Evolutionary conservation across 805 yeast species (phyloP), one percentile per base, ranked within the genome.

Genomic region (Ogataea nitratoaversa): DNA sequence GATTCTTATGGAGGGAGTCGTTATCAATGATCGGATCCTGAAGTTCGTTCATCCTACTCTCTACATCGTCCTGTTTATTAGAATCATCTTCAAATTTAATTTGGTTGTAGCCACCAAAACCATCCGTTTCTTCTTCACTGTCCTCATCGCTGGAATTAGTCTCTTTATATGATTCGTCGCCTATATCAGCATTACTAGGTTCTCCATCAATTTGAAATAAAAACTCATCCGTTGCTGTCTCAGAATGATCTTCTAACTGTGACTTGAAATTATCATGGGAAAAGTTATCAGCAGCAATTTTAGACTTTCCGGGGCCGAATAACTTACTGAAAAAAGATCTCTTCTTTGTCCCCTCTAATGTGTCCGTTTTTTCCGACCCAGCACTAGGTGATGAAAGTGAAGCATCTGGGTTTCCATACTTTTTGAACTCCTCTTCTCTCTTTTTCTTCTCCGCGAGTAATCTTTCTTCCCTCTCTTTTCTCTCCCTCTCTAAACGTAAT

Each of bases 221-320:
- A 12, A 40, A 18, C 7, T 39, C 46, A 27, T 42, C 42, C 22
- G 20, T 27, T 11, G 14, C 18, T 19, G 16, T 16, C 4, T 20
- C 33, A 29, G 22, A 17, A 19, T 19, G 9, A 8, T 8, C 43
- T 3, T 19, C 30, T 9, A 34, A 18, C 2, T 19, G 14, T n/a
- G 40, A 17, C 8, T 30, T 33, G 13, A 48, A 24, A 24, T 36
- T 42, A 19, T 46, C 47, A 40, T 57, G 59, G 1, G 62, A 57
- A 5, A 55, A 20, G 39, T 45, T 49, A 36, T 59, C 63, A 4
- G 53, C 46, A 0, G 64, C 53, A 24, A 59, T 59, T 27, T 55
- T 59, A 18, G 60, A 53, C 36, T 59, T 59, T 18, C 48, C 41
- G 6, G 39, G 18, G 2, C 59, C 55, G 37, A 59, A 59, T 9